Base-by-base conservation (phyloP, 2,329 filamentous ascomycete species). In the Monilinia fructicola region DNA sequence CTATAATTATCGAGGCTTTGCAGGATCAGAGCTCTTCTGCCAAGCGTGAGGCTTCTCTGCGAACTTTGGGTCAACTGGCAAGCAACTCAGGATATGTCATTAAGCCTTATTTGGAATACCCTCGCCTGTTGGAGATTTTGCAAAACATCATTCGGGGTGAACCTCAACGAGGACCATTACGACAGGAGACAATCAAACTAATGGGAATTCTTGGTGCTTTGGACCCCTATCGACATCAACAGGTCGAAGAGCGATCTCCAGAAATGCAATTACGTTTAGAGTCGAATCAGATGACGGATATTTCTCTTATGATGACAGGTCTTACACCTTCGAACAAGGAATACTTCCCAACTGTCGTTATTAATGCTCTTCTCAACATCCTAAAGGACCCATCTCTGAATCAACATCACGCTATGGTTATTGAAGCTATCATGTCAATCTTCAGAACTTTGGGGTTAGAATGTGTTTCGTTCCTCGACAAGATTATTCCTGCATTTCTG, bases 71-170 rank as follows among this genome's bases (percentile, higher is more conserved):
- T 26, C 93, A 98, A 76, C 81, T 99, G 65, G 93, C 95, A 7
- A 96, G 93, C 75, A 98, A 97, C 78, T 95, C 93, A 16, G 95
- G 96, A 72, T 99, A 99, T 79, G 96, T 99, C 63, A 98, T 99
- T 68, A 88, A 93, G 66, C 96, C 96, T 0, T 99, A 99, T 74
- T 84, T 94, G 58, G 93, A 99, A 68, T 97, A 98, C 73, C 95
- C 96, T 0, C 90, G 97, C 75, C 85, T 99, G 11, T 87, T 99
- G 59, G 93, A 95, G 68, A 91, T 98, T 38, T 81, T 99, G 14
- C 94, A 97, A 76, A 92, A 90, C 71, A 97, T 99, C 72, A 95
- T 98, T 72, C 92, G 96, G 73, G 92, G 91, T 7, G 96, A 99
- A 78, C 84, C 86, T 2, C 92, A 93, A 69, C 89, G 93, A 65